phyloP scores from a whole-genome alignment of 2,329 filamentous ascomycete species.

The Incumbomyces delicatus region DNA sequence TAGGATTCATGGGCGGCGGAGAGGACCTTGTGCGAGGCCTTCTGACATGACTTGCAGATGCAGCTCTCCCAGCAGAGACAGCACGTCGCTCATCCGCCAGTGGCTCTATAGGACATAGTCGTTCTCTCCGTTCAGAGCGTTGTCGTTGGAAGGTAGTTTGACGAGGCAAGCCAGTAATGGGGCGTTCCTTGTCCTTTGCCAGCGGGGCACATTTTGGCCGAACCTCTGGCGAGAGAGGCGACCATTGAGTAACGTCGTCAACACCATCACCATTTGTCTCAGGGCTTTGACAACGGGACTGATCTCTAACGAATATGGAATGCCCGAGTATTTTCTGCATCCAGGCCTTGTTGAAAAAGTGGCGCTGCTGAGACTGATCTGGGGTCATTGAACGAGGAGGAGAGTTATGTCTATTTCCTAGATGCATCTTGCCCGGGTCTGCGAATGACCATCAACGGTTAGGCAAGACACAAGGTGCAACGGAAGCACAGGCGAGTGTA shows the following conservation, averaged over 20 bases:
- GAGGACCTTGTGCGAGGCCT: slow-evolving; percentile 36
- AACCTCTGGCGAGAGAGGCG: not conserved
- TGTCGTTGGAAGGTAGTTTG: slow-evolving; percentile 73
- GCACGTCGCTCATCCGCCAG: slow-evolving; percentile 60
- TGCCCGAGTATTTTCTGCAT: slow-evolving; percentile 6
- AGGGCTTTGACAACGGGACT: slow-evolving; percentile 5
- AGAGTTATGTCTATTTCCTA: slow-evolving; percentile 6
- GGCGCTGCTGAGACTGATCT: slow-evolving; percentile 1
- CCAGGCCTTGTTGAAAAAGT: slow-evolving; percentile 2
- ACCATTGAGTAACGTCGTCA: slow-evolving; percentile 1
- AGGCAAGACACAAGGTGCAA: slow-evolving; percentile 2
- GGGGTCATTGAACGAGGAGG: slow-evolving; percentile 2
- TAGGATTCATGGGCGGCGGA: slow-evolving; percentile 28
- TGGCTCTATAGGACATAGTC: slow-evolving; percentile 56
- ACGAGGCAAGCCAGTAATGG: slow-evolving; percentile 64
- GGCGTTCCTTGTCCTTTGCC: slow-evolving; percentile 7
- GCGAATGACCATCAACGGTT: not conserved
- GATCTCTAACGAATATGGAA: slow-evolving; percentile 6
- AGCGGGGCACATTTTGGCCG: not conserved
- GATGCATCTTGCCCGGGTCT: slow-evolving; percentile 1
- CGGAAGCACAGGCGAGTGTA: slow-evolving; percentile 2
- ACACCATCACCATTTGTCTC: not conserved
- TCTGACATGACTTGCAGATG: slow-evolving; percentile 6
- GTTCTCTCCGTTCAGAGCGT: slow-evolving; percentile 67
- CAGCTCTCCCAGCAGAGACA: slow-evolving; percentile 46